Percentiles rank a stretch among this genome's conserved stretches.
phyloP scores from a whole-genome alignment of 2,329 filamentous ascomycete species.

The Colletotrichum sp. region DNA sequence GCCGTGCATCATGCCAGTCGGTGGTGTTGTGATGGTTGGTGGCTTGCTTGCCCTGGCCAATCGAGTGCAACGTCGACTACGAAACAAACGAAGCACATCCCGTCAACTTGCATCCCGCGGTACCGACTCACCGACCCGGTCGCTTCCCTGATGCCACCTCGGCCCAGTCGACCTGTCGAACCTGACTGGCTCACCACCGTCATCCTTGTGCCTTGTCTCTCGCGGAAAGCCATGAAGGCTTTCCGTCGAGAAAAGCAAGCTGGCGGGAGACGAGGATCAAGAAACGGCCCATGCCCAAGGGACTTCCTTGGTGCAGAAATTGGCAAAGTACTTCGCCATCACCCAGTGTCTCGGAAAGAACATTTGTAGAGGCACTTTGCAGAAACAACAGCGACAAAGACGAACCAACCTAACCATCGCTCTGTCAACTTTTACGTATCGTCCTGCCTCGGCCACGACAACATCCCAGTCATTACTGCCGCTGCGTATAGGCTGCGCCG shows the following conservation, averaged over 20 bases:
- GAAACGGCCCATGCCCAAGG: neutral
- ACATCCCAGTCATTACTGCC: neutral
- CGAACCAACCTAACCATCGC: neutral
- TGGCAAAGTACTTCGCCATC: neutral
- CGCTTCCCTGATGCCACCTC: neutral
- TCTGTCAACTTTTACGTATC: neutral
- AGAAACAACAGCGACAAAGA: neutral
- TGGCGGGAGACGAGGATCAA: neutral
- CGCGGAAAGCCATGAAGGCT: neutral
- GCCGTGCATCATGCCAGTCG: neutral
- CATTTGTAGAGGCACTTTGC: neutral
- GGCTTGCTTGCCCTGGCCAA: neutral
- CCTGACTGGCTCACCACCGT: neutral
- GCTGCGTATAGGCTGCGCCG: neutral
- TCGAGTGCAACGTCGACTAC: neutral
- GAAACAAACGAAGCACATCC: neutral
- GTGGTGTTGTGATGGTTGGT: neutral
- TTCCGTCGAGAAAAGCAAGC: neutral
- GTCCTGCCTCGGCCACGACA: neutral
- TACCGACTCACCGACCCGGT: neutral
- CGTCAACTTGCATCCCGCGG: neutral
- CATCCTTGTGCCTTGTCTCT: neutral
- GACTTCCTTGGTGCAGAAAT: neutral
- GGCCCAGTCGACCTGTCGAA: neutral
- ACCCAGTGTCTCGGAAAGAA: neutral